Percentiles rank a stretch among this genome's conserved stretches.
phyloP scores from a whole-genome alignment of 2,329 filamentous ascomycete species.

The Aspergillus ibericus region DNA sequence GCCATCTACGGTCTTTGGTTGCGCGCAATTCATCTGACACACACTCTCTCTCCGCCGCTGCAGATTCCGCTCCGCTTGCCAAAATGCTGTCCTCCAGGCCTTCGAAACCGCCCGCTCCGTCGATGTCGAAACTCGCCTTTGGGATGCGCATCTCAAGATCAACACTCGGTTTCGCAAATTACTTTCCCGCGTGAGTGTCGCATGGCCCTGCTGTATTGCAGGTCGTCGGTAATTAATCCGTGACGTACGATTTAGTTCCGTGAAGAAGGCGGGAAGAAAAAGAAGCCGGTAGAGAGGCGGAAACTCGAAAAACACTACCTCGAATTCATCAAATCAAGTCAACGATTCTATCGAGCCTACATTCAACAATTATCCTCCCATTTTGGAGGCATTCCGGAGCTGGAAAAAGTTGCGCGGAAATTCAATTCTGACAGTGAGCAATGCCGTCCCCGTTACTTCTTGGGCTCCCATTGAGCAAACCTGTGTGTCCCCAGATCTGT shows the following conservation, averaged over 20 bases:
- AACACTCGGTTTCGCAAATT: conserved; percentile 75
- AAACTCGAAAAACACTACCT: conserved; percentile 80
- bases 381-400: conserved; percentile 57
- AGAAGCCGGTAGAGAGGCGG: conserved; percentile 63
- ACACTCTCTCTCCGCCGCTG: background rate
- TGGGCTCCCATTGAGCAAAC: conserved; percentile 8
- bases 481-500: conserved; percentile 34
- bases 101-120: conserved; percentile 47
- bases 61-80: conserved; percentile 70
- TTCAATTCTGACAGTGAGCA: conserved; percentile 51
- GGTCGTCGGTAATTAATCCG: conserved; percentile 3
- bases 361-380: conserved; percentile 71
- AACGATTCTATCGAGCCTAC: conserved; percentile 84
- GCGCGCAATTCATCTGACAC: conserved; percentile 11
- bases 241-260: conserved; percentile 42
- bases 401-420: conserved; percentile 57
- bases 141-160: conserved; percentile 75
- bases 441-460: conserved; percentile 10
- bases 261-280: conserved; percentile 52
- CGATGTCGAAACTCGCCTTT: conserved; percentile 71
- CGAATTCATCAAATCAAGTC: conserved; percentile 81
- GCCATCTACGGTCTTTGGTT: conserved; percentile 1
- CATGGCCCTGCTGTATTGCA: background rate
- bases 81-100: conserved; percentile 71
- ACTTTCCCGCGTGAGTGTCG: conserved; percentile 54